Conservation (phyloP, 108 stramenopile species). For the Skeletonema potamos region DNA sequence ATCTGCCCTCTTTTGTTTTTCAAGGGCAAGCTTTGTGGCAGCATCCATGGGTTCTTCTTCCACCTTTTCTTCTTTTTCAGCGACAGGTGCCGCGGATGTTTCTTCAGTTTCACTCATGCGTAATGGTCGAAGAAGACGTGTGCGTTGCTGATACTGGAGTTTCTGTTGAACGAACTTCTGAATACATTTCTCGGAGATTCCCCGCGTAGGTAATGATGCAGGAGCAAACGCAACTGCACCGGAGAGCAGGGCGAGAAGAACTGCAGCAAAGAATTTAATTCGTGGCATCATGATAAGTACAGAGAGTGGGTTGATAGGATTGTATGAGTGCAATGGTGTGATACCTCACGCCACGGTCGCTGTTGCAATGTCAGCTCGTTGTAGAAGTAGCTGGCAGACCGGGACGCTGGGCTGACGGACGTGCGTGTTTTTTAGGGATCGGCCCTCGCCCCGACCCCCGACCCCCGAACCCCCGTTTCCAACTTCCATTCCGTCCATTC, state of each 20-base stretch:
- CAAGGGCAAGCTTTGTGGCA: constrained; percentile 48
- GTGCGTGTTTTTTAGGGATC: too few relatives aligned
- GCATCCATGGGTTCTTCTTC: constrained; percentile 52
- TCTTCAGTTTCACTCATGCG: constrained; percentile 49
- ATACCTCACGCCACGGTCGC: not conserved
- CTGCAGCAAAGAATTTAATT: not conserved
- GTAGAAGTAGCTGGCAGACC: too few relatives aligned
- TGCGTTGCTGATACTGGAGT: not conserved
- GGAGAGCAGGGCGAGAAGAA: not conserved
- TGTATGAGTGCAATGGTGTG: not conserved
- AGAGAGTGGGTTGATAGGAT: not conserved
- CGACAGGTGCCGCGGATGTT: constrained; percentile 9
- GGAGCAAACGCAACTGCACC: constrained; percentile 1
- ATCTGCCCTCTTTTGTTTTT: constrained; percentile 60
- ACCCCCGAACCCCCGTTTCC: too few relatives aligned
- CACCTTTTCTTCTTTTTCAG: not conserved
- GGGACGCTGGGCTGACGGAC: too few relatives aligned
- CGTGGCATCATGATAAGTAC: not conserved
- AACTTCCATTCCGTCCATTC: too few relatives aligned
- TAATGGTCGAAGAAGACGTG: constrained; percentile 7
- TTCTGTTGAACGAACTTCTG: not conserved
- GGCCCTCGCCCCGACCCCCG: too few relatives aligned
- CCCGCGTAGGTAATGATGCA: not conserved
- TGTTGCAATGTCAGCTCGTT: too few relatives aligned
- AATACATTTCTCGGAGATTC: not conserved